Evolutionary conservation across 1,284 basidiomycete genomes (phyloP).

Genomic region (Anthracocystis panici-leucophaei): DNA sequence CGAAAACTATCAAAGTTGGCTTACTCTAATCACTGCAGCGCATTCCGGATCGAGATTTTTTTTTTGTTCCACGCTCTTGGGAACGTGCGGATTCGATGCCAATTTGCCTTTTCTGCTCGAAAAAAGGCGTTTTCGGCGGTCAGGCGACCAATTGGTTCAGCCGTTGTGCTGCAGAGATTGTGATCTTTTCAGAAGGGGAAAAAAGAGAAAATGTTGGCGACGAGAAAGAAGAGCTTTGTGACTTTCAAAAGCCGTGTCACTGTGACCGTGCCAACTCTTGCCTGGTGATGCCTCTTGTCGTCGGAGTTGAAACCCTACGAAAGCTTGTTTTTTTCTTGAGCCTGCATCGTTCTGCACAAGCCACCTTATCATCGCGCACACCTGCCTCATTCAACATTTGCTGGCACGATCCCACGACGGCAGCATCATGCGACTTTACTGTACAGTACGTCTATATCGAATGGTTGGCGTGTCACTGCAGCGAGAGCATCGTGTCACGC

Average conservation of each 20-base stretch:
- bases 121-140: not conserved
- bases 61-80: not conserved
- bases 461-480: too few species aligned
- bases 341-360: not conserved
- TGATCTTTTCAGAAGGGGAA: too few species aligned
- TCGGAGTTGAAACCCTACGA: constrained; percentile 1
- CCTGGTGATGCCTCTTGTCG: not conserved
- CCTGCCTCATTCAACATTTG: not conserved
- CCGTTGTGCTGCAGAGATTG: too few species aligned
- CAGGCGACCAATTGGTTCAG: not conserved
- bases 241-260: not conserved
- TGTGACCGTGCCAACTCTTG: too few species aligned
- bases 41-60: too few species aligned
- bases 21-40: not conserved
- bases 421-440: too few species aligned
- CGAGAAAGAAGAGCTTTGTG: too few species aligned
- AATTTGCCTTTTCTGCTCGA: not conserved
- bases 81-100: not conserved
- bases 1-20: not conserved
- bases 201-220: too few species aligned
- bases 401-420: constrained; percentile 1
- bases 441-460: too few species aligned
- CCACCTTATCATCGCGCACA: not conserved
- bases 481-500: not conserved
- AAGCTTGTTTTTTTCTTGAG: not conserved